Conservation (phyloP, 2,329 filamentous ascomycete genomes). For the Xylariales sp. region DNA sequence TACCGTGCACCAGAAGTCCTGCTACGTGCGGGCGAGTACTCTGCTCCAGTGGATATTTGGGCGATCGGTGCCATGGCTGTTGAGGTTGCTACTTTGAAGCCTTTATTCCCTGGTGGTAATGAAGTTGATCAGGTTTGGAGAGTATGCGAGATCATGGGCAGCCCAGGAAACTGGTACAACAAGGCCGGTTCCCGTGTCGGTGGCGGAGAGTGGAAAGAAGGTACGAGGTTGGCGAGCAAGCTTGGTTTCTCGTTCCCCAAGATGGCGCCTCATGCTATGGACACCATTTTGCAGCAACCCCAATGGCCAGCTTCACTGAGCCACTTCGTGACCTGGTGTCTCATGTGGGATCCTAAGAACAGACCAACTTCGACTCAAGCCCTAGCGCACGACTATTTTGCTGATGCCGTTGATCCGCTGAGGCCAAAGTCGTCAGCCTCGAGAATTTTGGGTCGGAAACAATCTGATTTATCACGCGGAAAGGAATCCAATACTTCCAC, state of each 20-base stretch:
- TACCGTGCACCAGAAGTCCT: conserved; percentile 96
- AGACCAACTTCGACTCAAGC: conserved; percentile 91
- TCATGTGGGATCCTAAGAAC: conserved; percentile 96
- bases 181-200: conserved; percentile 83
- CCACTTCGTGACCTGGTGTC: conserved; percentile 95
- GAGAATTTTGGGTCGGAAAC: conserved; percentile 80
- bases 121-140: conserved; percentile 99
- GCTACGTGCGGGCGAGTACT: conserved; percentile 91
- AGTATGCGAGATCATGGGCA: conserved; percentile 98
- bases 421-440: conserved; percentile 88
- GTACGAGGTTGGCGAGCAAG: conserved; percentile 87
- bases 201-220: conserved; percentile 96
- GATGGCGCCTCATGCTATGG: conserved; percentile 97
- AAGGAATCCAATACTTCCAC: conserved; percentile 57
- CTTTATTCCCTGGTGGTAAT: conserved; percentile 93
- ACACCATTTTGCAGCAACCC: conserved; percentile 83
- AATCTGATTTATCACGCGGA: conserved; percentile 72
- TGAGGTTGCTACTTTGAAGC: conserved; percentile 93
- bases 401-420: conserved; percentile 86
- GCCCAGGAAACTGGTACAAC: conserved; percentile 96
- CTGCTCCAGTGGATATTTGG: conserved; percentile 97
- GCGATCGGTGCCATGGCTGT: conserved; percentile 98
- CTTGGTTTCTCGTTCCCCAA: conserved; percentile 98
- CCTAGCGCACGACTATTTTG: conserved; percentile 92
- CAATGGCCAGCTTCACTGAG: conserved; percentile 88